Conservation (phyloP, 306 rosid genomes). For the Trifolium pratense region DNA sequence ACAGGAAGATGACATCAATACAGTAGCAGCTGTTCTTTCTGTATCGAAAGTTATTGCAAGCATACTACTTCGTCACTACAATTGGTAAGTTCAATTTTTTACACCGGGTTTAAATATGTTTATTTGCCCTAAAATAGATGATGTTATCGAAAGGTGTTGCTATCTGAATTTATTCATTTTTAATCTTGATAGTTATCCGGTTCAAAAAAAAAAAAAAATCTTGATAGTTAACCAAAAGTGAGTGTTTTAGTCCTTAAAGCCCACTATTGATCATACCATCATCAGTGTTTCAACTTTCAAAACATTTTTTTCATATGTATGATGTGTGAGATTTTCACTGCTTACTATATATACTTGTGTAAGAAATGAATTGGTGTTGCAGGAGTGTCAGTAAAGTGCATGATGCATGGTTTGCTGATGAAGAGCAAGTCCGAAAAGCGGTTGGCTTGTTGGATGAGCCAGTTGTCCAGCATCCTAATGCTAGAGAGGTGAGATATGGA, state of each 20-base stretch:
- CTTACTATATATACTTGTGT: conserved; percentile 1
- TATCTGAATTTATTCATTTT: no score
- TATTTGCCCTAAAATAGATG: not conserved
- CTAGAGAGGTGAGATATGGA: conserved; percentile 51
- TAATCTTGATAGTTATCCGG: not conserved
- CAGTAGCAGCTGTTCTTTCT: conserved; percentile 69
- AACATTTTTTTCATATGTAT: not conserved
- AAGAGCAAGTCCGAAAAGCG: conserved; percentile 56
- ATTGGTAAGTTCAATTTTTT: conserved; percentile 53
- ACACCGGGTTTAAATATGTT: not conserved
- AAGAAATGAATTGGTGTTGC: conserved; percentile 34
- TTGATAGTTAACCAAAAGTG: not conserved
- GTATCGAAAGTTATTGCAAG: conserved; percentile 61
- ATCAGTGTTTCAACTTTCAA: not conserved
- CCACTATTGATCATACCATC: not conserved
- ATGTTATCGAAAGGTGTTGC: not conserved
- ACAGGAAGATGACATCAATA: conserved; percentile 64
- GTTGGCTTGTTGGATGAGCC: conserved; percentile 76
- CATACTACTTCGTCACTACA: conserved; percentile 72
- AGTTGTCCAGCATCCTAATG: conserved; percentile 44
- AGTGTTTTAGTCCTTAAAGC: not conserved
- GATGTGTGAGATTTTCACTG: conserved; percentile 16
- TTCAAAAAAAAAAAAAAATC: no score
- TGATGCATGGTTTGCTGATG: conserved; percentile 89
- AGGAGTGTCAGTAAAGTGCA: conserved; percentile 78